Percentiles rank a stretch among this genome's conserved stretches.
These are phyloP conservation scores for Biscogniauxia marginata DNA, from an alignment of 2,329 filamentous ascomycete species.

Conservation along the genomic window DNA sequence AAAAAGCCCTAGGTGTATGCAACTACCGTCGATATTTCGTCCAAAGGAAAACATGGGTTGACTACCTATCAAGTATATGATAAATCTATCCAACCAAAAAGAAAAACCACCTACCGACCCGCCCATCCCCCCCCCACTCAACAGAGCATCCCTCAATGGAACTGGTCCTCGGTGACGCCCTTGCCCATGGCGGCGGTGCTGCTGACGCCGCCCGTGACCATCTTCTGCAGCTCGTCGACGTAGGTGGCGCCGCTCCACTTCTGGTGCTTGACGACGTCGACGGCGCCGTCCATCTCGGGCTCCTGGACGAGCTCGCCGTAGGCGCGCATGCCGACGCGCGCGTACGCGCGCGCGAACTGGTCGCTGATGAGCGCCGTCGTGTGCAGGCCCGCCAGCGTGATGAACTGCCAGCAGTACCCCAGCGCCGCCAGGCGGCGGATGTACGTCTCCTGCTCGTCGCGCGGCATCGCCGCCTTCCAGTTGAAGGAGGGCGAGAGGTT, in stretches of 20 bases:
- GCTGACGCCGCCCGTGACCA: constrained; percentile 91
- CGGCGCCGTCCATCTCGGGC: constrained; percentile 85
- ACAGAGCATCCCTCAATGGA: constrained; percentile 57
- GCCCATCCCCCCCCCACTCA: no score
- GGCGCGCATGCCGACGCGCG: constrained; percentile 83
- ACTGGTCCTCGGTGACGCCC: constrained; percentile 97
- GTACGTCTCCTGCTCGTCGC: constrained; percentile 93
- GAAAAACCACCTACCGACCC: background rate
- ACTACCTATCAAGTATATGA: no score
- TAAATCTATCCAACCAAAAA: no score
- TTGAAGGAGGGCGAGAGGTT: constrained; percentile 99
- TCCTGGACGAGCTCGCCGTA: constrained; percentile 98
- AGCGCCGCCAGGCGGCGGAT: constrained; percentile 82
- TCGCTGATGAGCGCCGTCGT: constrained; percentile 91
- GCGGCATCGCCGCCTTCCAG: constrained; percentile 96
- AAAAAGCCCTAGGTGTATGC: no score
- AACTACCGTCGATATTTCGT: no score
- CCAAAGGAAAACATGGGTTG: no score
- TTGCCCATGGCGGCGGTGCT: constrained; percentile 95
- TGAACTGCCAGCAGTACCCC: constrained; percentile 99
- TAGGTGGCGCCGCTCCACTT: constrained; percentile 98
- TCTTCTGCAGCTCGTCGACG: constrained; percentile 91
- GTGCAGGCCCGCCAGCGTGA: constrained; percentile 96
- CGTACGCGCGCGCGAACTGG: constrained; percentile 81
- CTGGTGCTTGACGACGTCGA: constrained; percentile 98